phyloP scores from a whole-genome alignment of 164 flowering plant species.

The Vitis rupestris region DNA sequence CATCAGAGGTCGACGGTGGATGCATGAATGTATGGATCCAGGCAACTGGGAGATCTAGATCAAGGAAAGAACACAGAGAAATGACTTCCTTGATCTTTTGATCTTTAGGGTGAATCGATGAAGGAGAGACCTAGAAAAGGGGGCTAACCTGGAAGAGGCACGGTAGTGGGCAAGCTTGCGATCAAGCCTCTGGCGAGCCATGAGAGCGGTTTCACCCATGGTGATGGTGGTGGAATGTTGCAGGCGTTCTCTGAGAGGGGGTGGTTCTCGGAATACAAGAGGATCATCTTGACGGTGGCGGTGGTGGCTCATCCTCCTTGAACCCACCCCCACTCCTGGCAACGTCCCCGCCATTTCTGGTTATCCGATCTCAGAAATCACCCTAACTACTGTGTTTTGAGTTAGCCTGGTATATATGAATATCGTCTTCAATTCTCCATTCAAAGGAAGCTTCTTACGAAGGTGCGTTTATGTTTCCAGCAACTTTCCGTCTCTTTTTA shows the following conservation, averaged over 20 bases:
- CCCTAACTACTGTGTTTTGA: no score
- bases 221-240: background rate
- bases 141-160: constrained; percentile 14
- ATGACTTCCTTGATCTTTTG: no score
- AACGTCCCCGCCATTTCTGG: constrained; percentile 38
- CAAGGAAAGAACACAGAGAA: no score
- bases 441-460: no score
- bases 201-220: constrained; percentile 36
- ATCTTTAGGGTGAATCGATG: background rate
- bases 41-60: no score
- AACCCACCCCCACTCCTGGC: constrained; percentile 43
- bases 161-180: constrained; percentile 27
- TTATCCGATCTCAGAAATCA: no score
- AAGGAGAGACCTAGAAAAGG: background rate
- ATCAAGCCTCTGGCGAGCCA: constrained; percentile 39
- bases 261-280: background rate
- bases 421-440: no score
- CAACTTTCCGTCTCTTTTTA: no score
- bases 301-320: constrained; percentile 27
- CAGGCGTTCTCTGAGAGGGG: background rate
- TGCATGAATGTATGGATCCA: no score
- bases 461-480: no score
- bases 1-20: no score
- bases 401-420: no score
- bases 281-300: background rate